phyloP scores from a whole-genome alignment of 164 flowering plant genomes.

The Sedum album region DNA sequence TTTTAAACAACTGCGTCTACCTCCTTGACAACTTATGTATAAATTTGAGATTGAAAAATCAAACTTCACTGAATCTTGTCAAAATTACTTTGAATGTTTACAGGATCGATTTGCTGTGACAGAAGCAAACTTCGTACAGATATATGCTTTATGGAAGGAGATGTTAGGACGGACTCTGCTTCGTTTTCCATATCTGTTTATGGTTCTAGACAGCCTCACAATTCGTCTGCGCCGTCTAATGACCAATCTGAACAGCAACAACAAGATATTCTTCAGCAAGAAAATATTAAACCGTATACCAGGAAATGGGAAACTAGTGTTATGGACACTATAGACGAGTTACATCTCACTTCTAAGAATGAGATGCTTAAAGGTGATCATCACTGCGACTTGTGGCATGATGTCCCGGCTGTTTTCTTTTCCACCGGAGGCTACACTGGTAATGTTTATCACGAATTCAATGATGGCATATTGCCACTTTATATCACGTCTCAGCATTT shows the following conservation, averaged over 20 bases:
- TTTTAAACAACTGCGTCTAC: too few species aligned
- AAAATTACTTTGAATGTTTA: neutral
- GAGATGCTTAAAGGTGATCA: constrained; percentile 13
- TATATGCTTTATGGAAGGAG: constrained; percentile 80
- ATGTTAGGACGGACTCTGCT: constrained; percentile 62
- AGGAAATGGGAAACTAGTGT: constrained; percentile 81
- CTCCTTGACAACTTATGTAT: too few species aligned
- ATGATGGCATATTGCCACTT: constrained; percentile 81
- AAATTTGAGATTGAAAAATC: too few species aligned
- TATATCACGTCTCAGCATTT: constrained; percentile 76
- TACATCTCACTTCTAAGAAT: constrained; percentile 35
- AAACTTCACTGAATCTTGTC: too few species aligned
- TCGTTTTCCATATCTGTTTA: constrained; percentile 61
- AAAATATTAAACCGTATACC: constrained; percentile 80
- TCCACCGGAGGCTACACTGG: constrained; percentile 95
- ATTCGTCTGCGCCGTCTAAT: neutral
- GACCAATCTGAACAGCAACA: constrained; percentile 8
- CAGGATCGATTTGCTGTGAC: constrained; percentile 78
- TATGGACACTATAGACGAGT: constrained; percentile 67
- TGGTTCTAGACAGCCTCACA: constrained; percentile 17
- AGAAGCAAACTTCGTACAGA: constrained; percentile 62
- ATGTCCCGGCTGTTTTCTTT: constrained; percentile 81
- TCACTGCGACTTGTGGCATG: constrained; percentile 58
- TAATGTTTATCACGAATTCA: constrained; percentile 89
- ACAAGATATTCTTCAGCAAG: constrained; percentile 29